phyloP scores from a whole-genome alignment of 2,329 filamentous ascomycete species.

The Cyphellophora europaea region DNA sequence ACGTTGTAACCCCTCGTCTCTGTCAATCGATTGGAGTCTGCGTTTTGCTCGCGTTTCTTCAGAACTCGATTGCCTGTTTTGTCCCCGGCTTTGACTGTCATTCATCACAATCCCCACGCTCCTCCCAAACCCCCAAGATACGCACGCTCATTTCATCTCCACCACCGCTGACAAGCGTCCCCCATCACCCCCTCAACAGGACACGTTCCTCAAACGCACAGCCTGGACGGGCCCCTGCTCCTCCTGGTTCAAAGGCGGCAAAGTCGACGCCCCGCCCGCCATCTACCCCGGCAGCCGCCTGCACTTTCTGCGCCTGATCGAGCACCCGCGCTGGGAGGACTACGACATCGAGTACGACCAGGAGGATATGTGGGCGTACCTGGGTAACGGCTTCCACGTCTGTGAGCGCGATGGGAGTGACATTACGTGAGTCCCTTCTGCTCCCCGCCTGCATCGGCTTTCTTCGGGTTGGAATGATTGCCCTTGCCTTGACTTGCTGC shows the following conservation, averaged over 20 bases:
- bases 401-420: conserved; percentile 38
- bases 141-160: no score
- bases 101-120: no score
- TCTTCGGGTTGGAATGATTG: no score
- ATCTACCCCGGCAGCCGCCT: conserved; percentile 31
- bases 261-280: conserved; percentile 19
- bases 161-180: no score
- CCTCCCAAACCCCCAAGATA: no score
- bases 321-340: conserved; percentile 31
- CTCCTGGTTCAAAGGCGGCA: conserved; percentile 10
- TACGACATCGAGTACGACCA: conserved; percentile 29
- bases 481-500: no score
- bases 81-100: no score
- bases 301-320: conserved; percentile 29
- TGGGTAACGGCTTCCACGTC: conserved; percentile 34
- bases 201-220: conserved; percentile 1
- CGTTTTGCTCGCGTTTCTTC: no score
- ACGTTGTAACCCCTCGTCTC: not conserved
- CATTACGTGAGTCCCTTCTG: no score
- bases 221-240: conserved; percentile 4
- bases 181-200: not conserved
- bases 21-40: no score
- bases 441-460: no score
- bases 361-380: conserved; percentile 27
- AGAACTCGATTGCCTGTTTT: no score